Percentiles rank a stretch among this genome's conserved stretches.
Conservation (phyloP, 768 basidiomycete species). For the Kwoniella dendrophila region DNA sequence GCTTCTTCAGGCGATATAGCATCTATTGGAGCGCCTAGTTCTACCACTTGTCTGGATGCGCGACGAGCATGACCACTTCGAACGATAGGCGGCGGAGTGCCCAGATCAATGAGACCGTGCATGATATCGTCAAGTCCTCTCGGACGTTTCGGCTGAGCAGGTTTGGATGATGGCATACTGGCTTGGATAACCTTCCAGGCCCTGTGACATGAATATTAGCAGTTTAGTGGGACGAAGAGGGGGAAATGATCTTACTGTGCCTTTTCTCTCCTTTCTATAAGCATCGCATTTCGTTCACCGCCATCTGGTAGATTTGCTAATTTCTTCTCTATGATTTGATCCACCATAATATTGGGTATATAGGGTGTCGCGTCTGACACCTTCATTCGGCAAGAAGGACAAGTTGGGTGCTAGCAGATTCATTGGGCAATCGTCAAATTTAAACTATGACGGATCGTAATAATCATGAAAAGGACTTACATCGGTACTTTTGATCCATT, state of each 20-base stretch:
- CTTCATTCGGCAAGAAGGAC: constrained; percentile 44
- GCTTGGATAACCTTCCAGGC: constrained; percentile 38
- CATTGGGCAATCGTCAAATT: too few species aligned
- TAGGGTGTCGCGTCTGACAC: constrained; percentile 23
- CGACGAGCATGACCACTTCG: constrained; percentile 29
- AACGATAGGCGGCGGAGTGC: constrained; percentile 5
- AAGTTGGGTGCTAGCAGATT: constrained; percentile 44
- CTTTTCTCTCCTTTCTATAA: constrained; percentile 41
- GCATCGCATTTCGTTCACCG: constrained; percentile 31
- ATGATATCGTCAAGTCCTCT: constrained; percentile 31
- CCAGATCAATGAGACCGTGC: constrained; percentile 32
- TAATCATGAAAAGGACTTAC: constrained; percentile 21
- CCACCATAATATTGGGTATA: constrained; percentile 47
- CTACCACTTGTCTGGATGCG: constrained; percentile 38
- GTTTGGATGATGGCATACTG: constrained; percentile 18
- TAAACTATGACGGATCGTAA: neutral
- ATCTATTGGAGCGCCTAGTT: constrained; percentile 36
- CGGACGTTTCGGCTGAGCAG: constrained; percentile 12
- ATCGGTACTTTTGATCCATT: constrained; percentile 44
- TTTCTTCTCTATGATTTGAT: constrained; percentile 49
- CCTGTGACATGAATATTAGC: constrained; percentile 11
- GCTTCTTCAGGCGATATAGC: constrained; percentile 29
- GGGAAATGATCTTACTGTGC: constrained; percentile 26
- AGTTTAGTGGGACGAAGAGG: neutral
- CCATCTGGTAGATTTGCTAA: constrained; percentile 29